A percentile compares a stretch with the other conserved stretches of the same genome.
Evolutionary conservation across 139 green algal genomes (phyloP).

Genomic region (Pseudopediastrum boryanum): DNA sequence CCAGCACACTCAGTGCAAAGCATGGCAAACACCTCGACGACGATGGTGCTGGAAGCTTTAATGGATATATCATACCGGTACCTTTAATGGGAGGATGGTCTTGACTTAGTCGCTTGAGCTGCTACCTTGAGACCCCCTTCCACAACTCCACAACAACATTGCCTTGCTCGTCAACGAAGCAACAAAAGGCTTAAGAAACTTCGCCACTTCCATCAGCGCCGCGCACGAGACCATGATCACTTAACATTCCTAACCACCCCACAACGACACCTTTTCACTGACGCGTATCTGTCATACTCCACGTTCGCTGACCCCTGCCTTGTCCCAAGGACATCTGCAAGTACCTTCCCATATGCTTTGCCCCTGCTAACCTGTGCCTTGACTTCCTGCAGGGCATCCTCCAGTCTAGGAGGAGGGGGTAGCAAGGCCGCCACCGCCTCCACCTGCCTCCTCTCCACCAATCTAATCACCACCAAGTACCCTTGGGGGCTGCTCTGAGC

Average conservation of each 20-base stretch:
- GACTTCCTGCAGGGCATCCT: slow-evolving; percentile 53
- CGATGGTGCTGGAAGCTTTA: no score
- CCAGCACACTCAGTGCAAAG: no score
- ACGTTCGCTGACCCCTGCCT: no score
- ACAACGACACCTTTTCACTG: background rate
- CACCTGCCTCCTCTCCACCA: slow-evolving; percentile 39
- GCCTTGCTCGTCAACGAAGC: no score
- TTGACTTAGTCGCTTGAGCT: no score
- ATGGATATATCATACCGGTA: no score
- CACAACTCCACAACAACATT: no score
- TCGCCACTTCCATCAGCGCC: background rate
- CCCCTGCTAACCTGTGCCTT: slow-evolving; percentile 45
- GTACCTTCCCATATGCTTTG: background rate
- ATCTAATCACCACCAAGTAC: slow-evolving; percentile 58
- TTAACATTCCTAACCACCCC: background rate
- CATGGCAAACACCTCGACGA: no score
- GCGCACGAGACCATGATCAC: background rate
- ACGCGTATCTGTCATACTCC: background rate
- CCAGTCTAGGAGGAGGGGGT: slow-evolving; percentile 43
- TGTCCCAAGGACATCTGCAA: no score
- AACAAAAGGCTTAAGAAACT: background rate
- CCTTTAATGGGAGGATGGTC: no score
- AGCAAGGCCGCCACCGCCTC: slow-evolving; percentile 73
- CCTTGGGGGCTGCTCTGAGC: background rate
- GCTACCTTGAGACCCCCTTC: no score